These are phyloP conservation scores for Cryptococcus amylolentus DNA, from an alignment of 1,284 basidiomycete species.

Conservation along the genomic window DNA sequence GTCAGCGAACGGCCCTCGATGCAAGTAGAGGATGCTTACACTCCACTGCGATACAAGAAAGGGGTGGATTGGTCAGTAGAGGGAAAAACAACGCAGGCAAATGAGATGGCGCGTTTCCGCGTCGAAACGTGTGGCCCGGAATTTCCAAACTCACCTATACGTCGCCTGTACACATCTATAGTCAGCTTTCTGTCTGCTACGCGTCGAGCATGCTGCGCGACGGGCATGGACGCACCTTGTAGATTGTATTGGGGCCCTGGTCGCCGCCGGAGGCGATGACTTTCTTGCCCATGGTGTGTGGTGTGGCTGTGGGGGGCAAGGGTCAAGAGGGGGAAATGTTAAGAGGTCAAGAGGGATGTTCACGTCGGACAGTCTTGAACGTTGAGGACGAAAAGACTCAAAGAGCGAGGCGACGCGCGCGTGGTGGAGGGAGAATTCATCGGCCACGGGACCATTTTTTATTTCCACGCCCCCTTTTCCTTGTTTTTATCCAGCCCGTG, in stretches of 20 bases:
- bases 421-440: conserved; percentile 12
- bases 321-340: background rate
- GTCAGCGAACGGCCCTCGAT: background rate
- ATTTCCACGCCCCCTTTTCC: background rate
- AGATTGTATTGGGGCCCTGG: conserved; percentile 35
- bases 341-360: background rate
- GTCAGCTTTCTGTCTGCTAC: background rate
- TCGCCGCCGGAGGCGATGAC: conserved; percentile 28
- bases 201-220: background rate
- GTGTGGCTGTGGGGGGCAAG: background rate
- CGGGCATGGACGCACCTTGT: conserved; percentile 24
- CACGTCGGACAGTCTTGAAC: no score
- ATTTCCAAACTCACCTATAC: conserved; percentile 21
- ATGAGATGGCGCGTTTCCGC: background rate
- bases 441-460: background rate
- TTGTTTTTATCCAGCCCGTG: conserved; percentile 2
- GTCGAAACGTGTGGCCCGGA: background rate
- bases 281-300: conserved; percentile 29
- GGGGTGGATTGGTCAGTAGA: conserved; percentile 9
- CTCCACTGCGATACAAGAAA: conserved; percentile 35
- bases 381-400: background rate
- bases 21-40: conserved; percentile 36
- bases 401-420: conserved; percentile 2
- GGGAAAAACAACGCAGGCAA: background rate
- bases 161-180: conserved; percentile 21